phyloP scores from a whole-genome alignment of 2,329 filamentous ascomycete species.

The Penicillium sp. region DNA sequence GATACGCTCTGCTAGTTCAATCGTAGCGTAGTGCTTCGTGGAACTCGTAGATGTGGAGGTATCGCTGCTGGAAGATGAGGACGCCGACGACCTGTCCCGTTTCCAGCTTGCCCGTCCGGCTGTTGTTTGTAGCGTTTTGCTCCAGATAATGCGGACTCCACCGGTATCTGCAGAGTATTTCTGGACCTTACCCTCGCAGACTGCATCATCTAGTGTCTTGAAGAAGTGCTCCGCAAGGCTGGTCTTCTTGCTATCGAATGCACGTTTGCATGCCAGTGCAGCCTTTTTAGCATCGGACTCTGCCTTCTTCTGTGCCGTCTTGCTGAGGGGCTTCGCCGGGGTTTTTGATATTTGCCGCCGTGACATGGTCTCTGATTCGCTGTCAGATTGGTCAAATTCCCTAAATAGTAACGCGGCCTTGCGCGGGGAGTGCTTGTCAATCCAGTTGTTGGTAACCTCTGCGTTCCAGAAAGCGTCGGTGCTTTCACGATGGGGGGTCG shows the following conservation, averaged over 20 bases:
- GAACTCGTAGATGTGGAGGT: constrained; percentile 29
- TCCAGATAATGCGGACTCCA: constrained; percentile 65
- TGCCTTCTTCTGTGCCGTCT: constrained; percentile 46
- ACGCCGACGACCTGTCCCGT: constrained; percentile 49
- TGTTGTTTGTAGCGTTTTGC: constrained; percentile 65
- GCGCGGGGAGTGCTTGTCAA: constrained; percentile 58
- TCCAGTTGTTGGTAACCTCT: constrained; percentile 58
- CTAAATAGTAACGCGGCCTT: constrained; percentile 43
- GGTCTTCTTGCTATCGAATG: constrained; percentile 60
- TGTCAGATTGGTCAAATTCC: constrained; percentile 44
- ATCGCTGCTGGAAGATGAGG: constrained; percentile 23
- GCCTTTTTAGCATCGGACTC: constrained; percentile 44
- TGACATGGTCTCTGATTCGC: constrained; percentile 29
- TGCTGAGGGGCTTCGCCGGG: constrained; percentile 35
- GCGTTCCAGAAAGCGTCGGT: constrained; percentile 61
- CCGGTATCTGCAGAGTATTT: constrained; percentile 57
- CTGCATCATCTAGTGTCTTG: constrained; percentile 58
- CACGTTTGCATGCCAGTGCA: constrained; percentile 48
- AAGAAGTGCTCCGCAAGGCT: constrained; percentile 60
- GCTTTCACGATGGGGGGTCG: constrained; percentile 55
- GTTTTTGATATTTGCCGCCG: constrained; percentile 13
- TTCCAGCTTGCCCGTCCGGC: constrained; percentile 73
- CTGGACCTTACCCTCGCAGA: constrained; percentile 56
- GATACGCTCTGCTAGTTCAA: constrained; percentile 88
- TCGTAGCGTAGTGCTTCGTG: constrained; percentile 68